Evolutionary conservation across 495 filamentous ascomycete genomes (phyloP).

Genomic region (Amniculicola lignicola): DNA sequence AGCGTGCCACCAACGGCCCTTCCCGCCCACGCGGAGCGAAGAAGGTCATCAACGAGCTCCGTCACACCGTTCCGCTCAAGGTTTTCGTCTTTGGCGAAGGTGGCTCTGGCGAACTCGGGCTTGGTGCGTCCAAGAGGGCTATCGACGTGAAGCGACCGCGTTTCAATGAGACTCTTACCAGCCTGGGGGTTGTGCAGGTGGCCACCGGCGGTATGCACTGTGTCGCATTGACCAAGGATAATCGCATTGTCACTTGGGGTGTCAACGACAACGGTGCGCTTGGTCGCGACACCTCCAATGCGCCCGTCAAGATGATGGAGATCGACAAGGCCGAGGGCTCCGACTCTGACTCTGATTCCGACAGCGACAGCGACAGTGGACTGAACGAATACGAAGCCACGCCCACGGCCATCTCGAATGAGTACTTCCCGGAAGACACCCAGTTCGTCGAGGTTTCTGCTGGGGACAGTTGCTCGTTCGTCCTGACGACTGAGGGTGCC

Average conservation of each 20-base stretch:
- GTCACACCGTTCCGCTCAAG: slow-evolving; percentile 50
- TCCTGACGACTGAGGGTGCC: slow-evolving; percentile 59
- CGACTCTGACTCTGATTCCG: slow-evolving; percentile 45
- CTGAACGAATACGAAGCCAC: slow-evolving; percentile 60
- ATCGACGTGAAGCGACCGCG: slow-evolving; percentile 68
- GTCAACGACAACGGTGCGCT: slow-evolving; percentile 68
- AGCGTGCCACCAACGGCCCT: slow-evolving; percentile 28
- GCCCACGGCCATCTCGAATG: slow-evolving; percentile 50
- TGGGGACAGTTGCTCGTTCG: slow-evolving; percentile 61
- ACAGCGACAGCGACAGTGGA: slow-evolving; percentile 47
- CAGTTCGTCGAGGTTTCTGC: slow-evolving; percentile 59
- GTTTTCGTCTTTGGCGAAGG: slow-evolving; percentile 70
- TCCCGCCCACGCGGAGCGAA: slow-evolving; percentile 14
- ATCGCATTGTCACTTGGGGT: slow-evolving; percentile 67
- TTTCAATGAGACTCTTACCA: slow-evolving; percentile 58
- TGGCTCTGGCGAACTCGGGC: slow-evolving; percentile 63
- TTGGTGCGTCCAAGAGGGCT: slow-evolving; percentile 58
- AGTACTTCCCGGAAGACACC: slow-evolving; percentile 51
- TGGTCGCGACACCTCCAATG: slow-evolving; percentile 58
- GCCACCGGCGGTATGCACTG: slow-evolving; percentile 67
- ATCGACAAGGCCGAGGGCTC: slow-evolving; percentile 48
- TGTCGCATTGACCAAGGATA: slow-evolving; percentile 61
- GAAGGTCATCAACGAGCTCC: slow-evolving; percentile 27
- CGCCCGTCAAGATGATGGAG: slow-evolving; percentile 57
- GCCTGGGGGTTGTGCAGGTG: slow-evolving; percentile 61